Conservation (phyloP, 2,329 filamentous ascomycete genomes). For the Emergomyces pasteurianus region DNA sequence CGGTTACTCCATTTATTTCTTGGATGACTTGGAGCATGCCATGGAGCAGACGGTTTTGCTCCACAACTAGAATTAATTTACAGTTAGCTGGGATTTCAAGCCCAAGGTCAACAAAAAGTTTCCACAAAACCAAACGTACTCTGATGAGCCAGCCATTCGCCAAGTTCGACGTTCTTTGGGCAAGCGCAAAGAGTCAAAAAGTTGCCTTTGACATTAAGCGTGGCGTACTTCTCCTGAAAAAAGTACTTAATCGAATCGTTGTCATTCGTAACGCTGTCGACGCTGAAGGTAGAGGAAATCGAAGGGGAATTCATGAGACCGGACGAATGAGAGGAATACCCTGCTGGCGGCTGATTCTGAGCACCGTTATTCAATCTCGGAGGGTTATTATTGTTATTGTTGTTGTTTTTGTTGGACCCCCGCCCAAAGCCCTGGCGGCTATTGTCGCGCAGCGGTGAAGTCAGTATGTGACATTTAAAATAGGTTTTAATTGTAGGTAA, state of each 20-base stretch:
- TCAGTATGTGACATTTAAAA: constrained; percentile 16
- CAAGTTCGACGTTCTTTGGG: constrained; percentile 84
- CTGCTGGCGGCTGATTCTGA: constrained; percentile 19
- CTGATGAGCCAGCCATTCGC: constrained; percentile 94
- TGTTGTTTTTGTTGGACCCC: constrained; percentile 32
- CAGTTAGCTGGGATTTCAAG: background rate
- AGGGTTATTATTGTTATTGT: constrained; percentile 19
- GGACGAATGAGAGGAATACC: constrained; percentile 13
- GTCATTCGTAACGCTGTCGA: constrained; percentile 26
- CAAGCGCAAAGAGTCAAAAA: constrained; percentile 92
- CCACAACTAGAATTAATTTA: constrained; percentile 52
- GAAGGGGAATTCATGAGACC: constrained; percentile 29
- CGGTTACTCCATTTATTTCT: constrained; percentile 65
- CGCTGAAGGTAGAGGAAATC: constrained; percentile 23
- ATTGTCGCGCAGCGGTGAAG: constrained; percentile 8
- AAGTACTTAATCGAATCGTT: constrained; percentile 38
- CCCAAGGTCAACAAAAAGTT: background rate
- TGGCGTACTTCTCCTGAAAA: constrained; percentile 47
- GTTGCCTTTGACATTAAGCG: constrained; percentile 90
- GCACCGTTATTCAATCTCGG: constrained; percentile 29
- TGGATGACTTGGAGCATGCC: constrained; percentile 83
- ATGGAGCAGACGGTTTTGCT: constrained; percentile 81
- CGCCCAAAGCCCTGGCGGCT: constrained; percentile 40
- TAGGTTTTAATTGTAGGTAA: constrained; percentile 9
- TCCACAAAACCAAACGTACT: constrained; percentile 43